phyloP scores from a whole-genome alignment of 1,139 yeast species.

The Kodamaea arcana region DNA sequence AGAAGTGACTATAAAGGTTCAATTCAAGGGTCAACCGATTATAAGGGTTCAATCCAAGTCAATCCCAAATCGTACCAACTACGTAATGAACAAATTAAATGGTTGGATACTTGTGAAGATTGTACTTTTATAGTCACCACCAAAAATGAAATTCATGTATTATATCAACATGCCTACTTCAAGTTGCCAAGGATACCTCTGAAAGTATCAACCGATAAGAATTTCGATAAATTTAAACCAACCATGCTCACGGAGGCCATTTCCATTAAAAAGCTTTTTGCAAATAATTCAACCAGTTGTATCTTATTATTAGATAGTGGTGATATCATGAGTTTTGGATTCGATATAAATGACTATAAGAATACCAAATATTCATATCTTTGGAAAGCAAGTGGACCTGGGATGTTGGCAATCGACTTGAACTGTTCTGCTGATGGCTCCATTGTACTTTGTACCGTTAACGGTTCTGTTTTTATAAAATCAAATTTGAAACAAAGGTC shows the following conservation, averaged over 20 bases:
- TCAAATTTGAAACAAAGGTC: conserved; percentile 24
- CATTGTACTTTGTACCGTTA: conserved; percentile 58
- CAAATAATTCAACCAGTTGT: conserved; percentile 34
- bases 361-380: conserved; percentile 35
- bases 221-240: conserved; percentile 55
- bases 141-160: conserved; percentile 60
- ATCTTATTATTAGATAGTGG: conserved; percentile 52
- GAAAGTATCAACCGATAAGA: conserved; percentile 29
- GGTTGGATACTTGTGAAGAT: conserved; percentile 63
- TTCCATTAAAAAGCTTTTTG: conserved; percentile 28
- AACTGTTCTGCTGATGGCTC: conserved; percentile 71
- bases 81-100: conserved; percentile 45
- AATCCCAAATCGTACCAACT: conserved; percentile 45
- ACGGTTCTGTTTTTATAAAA: conserved; percentile 58
- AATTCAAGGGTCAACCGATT: conserved; percentile 19
- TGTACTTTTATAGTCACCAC: conserved; percentile 65
- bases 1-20: conserved; percentile 29
- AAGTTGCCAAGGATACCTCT: conserved; percentile 41
- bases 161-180: conserved; percentile 55
- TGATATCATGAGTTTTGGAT: conserved; percentile 39
- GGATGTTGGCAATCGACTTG: conserved; percentile 53
- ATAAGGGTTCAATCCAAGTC: conserved; percentile 33
- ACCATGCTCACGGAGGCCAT: conserved; percentile 40
- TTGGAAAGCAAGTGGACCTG: conserved; percentile 55
- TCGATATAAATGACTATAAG: conserved; percentile 24